Percentiles rank a stretch among this genome's conserved stretches.
These are phyloP conservation scores for Posidonia australis DNA, from an alignment of 106 monocot species.

Conservation along the genomic window DNA sequence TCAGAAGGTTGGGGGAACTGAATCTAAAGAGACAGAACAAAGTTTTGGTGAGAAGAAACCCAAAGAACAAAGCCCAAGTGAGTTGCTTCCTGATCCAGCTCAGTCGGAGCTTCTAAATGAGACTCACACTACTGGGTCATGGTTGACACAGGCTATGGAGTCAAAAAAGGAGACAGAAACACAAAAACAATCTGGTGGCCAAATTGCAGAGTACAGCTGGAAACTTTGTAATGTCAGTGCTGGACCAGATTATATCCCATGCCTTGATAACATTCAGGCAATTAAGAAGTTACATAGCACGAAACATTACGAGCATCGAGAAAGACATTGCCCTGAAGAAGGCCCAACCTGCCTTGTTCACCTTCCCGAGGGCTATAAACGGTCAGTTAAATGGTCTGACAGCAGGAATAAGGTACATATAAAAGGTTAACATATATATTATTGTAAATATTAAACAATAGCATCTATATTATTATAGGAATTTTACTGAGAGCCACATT, in stretches of 20 bases:
- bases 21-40: slow-evolving; percentile 18
- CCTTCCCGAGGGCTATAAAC: slow-evolving; percentile 62
- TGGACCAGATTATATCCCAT: slow-evolving; percentile 81
- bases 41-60: slow-evolving; percentile 17
- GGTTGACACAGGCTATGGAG: slow-evolving; percentile 68
- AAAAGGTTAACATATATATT: background rate
- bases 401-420: slow-evolving; percentile 70
- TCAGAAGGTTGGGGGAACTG: slow-evolving; percentile 21
- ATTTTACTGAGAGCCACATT: background rate
- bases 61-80: slow-evolving; percentile 19
- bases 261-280: slow-evolving; percentile 74
- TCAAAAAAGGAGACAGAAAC: slow-evolving; percentile 75
- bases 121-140: slow-evolving; percentile 50
- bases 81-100: slow-evolving; percentile 51
- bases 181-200: slow-evolving; percentile 21
- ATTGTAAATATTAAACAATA: background rate
- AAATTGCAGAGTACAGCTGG: slow-evolving; percentile 39
- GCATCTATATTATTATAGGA: background rate
- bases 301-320: slow-evolving; percentile 86
- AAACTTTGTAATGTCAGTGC: slow-evolving; percentile 69
- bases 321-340: slow-evolving; percentile 87
- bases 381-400: slow-evolving; percentile 59
- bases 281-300: slow-evolving; percentile 55
- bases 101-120: slow-evolving; percentile 83
- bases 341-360: slow-evolving; percentile 68